Percentiles rank a stretch among this genome's conserved stretches.
phyloP scores from a whole-genome alignment of 1,139 yeast genomes.

The Arxiozyma telluris region DNA sequence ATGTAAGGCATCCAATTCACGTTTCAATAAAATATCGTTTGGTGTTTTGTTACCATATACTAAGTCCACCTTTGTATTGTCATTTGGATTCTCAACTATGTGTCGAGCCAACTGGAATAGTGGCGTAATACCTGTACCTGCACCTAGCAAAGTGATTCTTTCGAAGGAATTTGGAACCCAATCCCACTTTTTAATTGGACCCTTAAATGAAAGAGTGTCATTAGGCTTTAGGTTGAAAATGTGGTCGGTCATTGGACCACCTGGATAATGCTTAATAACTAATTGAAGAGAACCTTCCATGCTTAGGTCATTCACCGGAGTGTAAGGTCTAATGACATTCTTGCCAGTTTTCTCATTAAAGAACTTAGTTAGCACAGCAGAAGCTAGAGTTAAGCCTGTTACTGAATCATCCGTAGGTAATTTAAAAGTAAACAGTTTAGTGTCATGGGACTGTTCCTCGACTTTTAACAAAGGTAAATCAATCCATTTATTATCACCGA shows the following conservation, averaged over 20 bases:
- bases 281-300: slow-evolving; percentile 70
- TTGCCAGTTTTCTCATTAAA: slow-evolving; percentile 72
- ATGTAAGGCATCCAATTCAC: slow-evolving; percentile 62
- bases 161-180: slow-evolving; percentile 83
- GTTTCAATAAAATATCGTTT: slow-evolving; percentile 67
- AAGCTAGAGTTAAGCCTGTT: slow-evolving; percentile 76
- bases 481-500: slow-evolving; percentile 69
- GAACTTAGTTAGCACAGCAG: slow-evolving; percentile 70
- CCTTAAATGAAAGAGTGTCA: slow-evolving; percentile 85
- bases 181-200: slow-evolving; percentile 88
- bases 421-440: slow-evolving; percentile 60
- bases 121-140: slow-evolving; percentile 96
- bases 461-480: slow-evolving; percentile 56
- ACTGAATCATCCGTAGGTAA: slow-evolving; percentile 59
- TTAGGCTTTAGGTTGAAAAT: slow-evolving; percentile 60
- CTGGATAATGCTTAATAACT: slow-evolving; percentile 73
- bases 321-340: slow-evolving; percentile 91
- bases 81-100: slow-evolving; percentile 62
- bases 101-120: slow-evolving; percentile 75
- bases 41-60: slow-evolving; percentile 73
- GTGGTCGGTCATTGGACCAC: slow-evolving; percentile 78
- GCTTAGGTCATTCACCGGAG: slow-evolving; percentile 60
- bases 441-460: slow-evolving; percentile 49
- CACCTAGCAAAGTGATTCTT: slow-evolving; percentile 78
- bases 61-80: slow-evolving; percentile 75